Evolutionary conservation across 2,329 filamentous ascomycete species (phyloP).

Genomic region (Hypoxylon sp.): DNA sequence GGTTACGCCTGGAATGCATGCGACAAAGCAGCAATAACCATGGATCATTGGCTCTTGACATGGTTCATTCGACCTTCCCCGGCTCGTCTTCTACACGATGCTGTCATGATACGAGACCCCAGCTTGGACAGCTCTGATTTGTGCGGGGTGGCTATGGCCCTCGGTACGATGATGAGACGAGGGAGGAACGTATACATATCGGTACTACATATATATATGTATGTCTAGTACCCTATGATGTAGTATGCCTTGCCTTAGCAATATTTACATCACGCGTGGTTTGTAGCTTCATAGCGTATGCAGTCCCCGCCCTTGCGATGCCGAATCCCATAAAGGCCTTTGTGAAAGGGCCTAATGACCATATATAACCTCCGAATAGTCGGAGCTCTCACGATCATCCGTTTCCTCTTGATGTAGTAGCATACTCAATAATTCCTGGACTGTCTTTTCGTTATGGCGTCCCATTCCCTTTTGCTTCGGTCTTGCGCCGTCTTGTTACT

Average conservation of each 20-base stretch:
- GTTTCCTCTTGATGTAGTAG: background rate
- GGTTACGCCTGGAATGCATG: constrained; percentile 19
- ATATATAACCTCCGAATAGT: constrained; percentile 16
- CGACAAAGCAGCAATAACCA: constrained; percentile 4
- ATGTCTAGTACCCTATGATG: background rate
- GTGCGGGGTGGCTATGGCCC: constrained; percentile 27
- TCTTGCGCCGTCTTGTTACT: constrained; percentile 20
- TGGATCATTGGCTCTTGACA: constrained; percentile 11
- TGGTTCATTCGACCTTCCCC: constrained; percentile 16
- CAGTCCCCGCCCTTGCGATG: constrained; percentile 12
- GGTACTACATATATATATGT: background rate
- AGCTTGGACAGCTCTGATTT: constrained; percentile 11
- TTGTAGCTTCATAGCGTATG: constrained; percentile 18
- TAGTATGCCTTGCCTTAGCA: background rate
- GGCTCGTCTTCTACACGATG: constrained; percentile 18
- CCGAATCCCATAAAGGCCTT: constrained; percentile 4
- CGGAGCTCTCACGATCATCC: background rate
- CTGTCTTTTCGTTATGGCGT: constrained; percentile 33
- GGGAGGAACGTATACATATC: constrained; percentile 5
- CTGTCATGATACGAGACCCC: constrained; percentile 26
- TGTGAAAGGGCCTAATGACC: constrained; percentile 12
- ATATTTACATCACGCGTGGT: constrained; percentile 26
- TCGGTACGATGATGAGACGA: constrained; percentile 13
- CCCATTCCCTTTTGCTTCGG: constrained; percentile 3
- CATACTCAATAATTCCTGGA: constrained; percentile 4